Evolutionary conservation across 176 grass and related monocot species (phyloP).

Genomic region (Lolium perenne): DNA sequence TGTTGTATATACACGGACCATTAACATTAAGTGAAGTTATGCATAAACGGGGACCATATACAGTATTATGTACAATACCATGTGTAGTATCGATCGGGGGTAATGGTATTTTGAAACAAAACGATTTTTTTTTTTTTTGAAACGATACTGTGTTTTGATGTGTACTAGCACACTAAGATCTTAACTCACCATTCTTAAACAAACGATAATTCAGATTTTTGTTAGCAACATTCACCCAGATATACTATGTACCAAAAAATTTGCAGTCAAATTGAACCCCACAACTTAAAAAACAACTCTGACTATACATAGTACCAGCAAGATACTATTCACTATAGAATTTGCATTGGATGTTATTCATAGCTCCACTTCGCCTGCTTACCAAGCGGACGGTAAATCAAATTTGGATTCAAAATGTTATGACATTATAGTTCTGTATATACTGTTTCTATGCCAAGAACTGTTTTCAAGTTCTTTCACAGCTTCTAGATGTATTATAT

Average conservation of each 20-base stretch:
- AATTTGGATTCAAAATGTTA: background rate
- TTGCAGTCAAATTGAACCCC: background rate
- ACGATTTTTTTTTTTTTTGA: too few relatives aligned
- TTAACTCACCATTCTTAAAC: background rate
- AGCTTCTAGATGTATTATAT: background rate
- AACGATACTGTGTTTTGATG: too few relatives aligned
- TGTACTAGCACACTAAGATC: too few relatives aligned
- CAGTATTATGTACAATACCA: background rate
- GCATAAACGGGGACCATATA: background rate
- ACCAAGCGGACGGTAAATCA: background rate
- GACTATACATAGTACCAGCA: background rate
- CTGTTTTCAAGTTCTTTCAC: background rate
- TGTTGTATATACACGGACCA: background rate
- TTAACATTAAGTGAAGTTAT: background rate
- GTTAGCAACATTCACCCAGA: background rate
- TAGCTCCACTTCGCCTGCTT: background rate
- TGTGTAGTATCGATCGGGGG: too few relatives aligned
- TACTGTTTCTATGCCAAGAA: background rate
- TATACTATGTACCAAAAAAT: background rate
- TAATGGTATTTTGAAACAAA: too few relatives aligned
- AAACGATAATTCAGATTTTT: background rate
- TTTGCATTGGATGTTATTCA: background rate
- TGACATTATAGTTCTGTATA: background rate
- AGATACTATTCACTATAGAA: background rate
- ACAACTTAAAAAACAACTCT: background rate